Conservation (phyloP, 306 rosid genomes). For the Castanopsis chinensis region DNA sequence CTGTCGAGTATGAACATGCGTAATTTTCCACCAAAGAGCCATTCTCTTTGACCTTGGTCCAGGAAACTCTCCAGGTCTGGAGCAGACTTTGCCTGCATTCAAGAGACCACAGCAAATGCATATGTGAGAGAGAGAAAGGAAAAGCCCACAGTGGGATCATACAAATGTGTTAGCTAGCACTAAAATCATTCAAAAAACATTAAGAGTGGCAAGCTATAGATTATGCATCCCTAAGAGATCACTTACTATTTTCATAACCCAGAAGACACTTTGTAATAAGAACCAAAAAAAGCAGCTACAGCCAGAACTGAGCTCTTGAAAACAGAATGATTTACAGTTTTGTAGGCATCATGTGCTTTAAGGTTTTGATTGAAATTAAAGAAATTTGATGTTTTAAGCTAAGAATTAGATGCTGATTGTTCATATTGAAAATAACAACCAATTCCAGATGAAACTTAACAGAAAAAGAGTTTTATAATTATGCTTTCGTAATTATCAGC, state of each 20-base stretch:
- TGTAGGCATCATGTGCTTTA: neutral
- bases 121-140: neutral
- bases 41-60: constrained; percentile 45
- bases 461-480: neutral
- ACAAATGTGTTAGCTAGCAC: neutral
- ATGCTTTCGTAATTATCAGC: neutral
- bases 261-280: neutral
- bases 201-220: too few species aligned
- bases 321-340: neutral
- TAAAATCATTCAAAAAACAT: too few species aligned
- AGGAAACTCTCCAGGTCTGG: constrained; percentile 59
- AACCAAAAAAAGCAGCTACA: too few species aligned
- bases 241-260: too few species aligned
- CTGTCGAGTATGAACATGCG: constrained; percentile 39
- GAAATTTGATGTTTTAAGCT: neutral
- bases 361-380: neutral
- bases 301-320: too few species aligned
- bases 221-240: too few species aligned
- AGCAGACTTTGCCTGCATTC: constrained; percentile 62
- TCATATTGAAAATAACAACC: too few species aligned
- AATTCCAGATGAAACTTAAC: neutral
- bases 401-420: neutral
- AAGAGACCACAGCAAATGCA: constrained; percentile 17
- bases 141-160: neutral
- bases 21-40: constrained; percentile 35